Evolutionary conservation across 1,284 basidiomycete genomes (phyloP), one percentile per base, ranked within the genome.

Genomic region (Fomitopsis betulina): DNA sequence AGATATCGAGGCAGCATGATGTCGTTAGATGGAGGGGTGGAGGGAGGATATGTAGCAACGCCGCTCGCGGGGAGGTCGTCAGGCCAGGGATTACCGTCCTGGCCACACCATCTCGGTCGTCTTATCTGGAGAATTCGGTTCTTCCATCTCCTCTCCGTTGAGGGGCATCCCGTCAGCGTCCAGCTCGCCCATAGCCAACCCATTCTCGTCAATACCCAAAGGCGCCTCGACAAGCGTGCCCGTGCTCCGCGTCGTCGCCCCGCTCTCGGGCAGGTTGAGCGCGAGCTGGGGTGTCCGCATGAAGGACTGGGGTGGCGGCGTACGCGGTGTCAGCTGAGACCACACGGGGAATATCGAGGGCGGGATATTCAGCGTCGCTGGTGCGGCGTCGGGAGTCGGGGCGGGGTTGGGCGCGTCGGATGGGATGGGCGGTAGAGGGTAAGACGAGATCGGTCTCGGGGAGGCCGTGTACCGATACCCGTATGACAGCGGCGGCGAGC

Each of bases 41-140:
- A 30, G 12, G 12, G n/a, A n/a, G n/a, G n/a, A n/a, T n/a, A n/a
- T n/a, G 25, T 21, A 47, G 12, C 45, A 21, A 19, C 17, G 8
- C 19, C 15, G 17, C 40, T 19, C 17, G 17, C 8, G 4, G 40
- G 2, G 15, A 19, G 9, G 21, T 2, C 42, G 13, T 17, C 23
- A 15, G 6, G 27, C 2, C 25, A 3, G 45, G 45, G 45, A 42
- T 59, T 51, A 65, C 57, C 62, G 59, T 25, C 62, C 64, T 17
- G 64, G 61, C 62, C 61, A 64, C 6, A 63, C 53, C 63, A 62
- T 63, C 57, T 66, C 66, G 55, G 62, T 62, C 50, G 65, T 66
- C 59, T 69, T 69, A 62, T 67, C 68, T 9, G 67, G 69, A 17
- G 67, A 67, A 32, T 62, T 63, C 33, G 67, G 67, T 56, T 67